Evolutionary conservation across 176 grass and related monocot genomes (phyloP).

Genomic region (Oryza meridionalis): DNA sequence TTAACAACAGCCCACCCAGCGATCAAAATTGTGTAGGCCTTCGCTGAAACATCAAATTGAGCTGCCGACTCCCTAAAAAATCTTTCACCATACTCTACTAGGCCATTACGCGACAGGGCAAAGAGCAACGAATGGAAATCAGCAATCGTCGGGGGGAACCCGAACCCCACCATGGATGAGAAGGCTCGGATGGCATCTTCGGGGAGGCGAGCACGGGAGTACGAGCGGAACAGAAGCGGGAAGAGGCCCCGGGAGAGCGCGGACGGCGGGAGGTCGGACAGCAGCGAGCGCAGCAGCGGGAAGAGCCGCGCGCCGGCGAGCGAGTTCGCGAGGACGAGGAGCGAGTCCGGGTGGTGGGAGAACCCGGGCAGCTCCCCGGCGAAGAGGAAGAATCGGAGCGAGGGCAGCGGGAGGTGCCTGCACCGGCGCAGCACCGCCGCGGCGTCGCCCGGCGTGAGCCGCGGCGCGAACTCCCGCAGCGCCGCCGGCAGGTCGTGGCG

Average conservation of each 20-base stretch:
- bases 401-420: constrained; percentile 56
- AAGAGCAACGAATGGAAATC: constrained; percentile 75
- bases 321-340: constrained; percentile 60
- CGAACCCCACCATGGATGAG: constrained; percentile 61
- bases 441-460: constrained; percentile 58
- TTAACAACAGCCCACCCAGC: constrained; percentile 60
- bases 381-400: constrained; percentile 79
- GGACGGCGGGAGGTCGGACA: constrained; percentile 57
- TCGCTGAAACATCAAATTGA: constrained; percentile 51
- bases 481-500: constrained; percentile 71
- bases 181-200: constrained; percentile 63
- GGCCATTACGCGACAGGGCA: constrained; percentile 66
- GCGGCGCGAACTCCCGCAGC: constrained; percentile 48
- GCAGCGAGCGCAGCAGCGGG: constrained; percentile 81
- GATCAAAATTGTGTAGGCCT: constrained; percentile 84
- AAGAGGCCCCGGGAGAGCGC: constrained; percentile 55
- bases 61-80: constrained; percentile 53
- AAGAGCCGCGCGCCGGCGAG: constrained; percentile 64
- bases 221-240: constrained; percentile 77
- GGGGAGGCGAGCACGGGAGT: constrained; percentile 59
- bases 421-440: constrained; percentile 67
- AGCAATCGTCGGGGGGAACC: constrained; percentile 43
- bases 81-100: constrained; percentile 59
- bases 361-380: constrained; percentile 55
- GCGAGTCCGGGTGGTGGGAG: constrained; percentile 48